These are phyloP conservation scores for Lentinula boryana DNA, from an alignment of 768 basidiomycete species.

Conservation along the genomic window DNA sequence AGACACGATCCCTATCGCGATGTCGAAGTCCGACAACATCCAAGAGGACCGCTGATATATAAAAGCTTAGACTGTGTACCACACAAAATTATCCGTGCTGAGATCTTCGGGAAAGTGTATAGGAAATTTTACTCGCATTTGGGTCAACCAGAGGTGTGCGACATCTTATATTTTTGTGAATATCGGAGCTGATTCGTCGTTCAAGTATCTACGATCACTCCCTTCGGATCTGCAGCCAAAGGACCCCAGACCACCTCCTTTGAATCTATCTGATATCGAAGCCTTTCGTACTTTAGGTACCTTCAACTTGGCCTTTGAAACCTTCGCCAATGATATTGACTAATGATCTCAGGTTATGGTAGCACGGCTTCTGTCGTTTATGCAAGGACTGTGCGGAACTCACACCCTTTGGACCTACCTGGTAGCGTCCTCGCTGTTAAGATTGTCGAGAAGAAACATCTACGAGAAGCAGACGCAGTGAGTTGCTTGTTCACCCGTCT, in stretches of 20 bases:
- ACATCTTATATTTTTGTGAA: background rate
- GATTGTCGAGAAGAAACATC: constrained; percentile 26
- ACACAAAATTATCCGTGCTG: background rate
- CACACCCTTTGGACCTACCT: constrained; percentile 25
- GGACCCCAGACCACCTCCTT: constrained; percentile 29
- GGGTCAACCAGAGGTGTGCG: background rate
- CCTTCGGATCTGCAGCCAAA: constrained; percentile 15
- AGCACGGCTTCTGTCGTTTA: constrained; percentile 36
- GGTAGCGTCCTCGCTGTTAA: constrained; percentile 44
- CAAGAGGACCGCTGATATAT: background rate
- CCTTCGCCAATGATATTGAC: background rate
- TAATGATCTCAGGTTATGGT: constrained; percentile 29
- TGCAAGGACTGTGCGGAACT: constrained; percentile 24
- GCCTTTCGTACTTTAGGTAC: constrained; percentile 35
- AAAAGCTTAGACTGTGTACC: background rate
- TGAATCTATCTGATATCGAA: constrained; percentile 33
- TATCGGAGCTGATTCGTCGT: background rate
- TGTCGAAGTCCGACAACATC: background rate
- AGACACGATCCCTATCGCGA: background rate
- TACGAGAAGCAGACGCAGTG: constrained; percentile 25
- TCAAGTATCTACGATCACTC: constrained; percentile 6
- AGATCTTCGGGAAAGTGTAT: background rate
- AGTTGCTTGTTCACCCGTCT: constrained; percentile 7
- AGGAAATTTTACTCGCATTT: background rate
- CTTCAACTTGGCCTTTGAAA: background rate